Evolutionary conservation across 1,284 basidiomycete species (phyloP).

Genomic region (Tremellales sp.): DNA sequence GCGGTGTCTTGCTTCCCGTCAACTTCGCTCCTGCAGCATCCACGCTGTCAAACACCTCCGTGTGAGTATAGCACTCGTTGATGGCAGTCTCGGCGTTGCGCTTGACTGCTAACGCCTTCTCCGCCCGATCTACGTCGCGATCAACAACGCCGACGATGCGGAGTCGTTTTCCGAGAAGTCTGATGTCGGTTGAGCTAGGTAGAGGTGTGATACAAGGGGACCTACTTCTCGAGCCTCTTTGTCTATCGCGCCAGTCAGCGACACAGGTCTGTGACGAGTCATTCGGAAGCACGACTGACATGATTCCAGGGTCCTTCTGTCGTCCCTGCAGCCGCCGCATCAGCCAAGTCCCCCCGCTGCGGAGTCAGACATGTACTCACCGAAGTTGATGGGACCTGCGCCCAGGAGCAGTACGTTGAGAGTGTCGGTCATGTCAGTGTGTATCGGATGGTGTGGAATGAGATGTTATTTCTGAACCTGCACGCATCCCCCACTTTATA

Average conservation of each 20-base stretch:
- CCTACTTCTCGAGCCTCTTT: slow-evolving; percentile 18
- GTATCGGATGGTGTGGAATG: no score
- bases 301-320: slow-evolving; percentile 31
- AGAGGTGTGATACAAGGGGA: not conserved
- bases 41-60: slow-evolving; percentile 74
- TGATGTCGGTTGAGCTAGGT: not conserved
- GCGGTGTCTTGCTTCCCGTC: slow-evolving; percentile 27
- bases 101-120: slow-evolving; percentile 75
- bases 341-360: not conserved
- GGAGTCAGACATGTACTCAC: slow-evolving; percentile 22
- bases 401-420: slow-evolving; percentile 35
- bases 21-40: slow-evolving; percentile 54
- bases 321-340: slow-evolving; percentile 10
- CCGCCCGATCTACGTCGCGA: slow-evolving; percentile 72
- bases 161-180: slow-evolving; percentile 83
- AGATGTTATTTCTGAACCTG: no score
- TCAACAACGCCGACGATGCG: slow-evolving; percentile 92
- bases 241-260: no score
- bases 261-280: no score
- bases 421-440: not conserved
- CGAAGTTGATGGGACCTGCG: slow-evolving; percentile 29
- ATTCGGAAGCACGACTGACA: slow-evolving; percentile 8
- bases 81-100: slow-evolving; percentile 64
- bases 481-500: no score
- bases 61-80: slow-evolving; percentile 82